phyloP scores from a whole-genome alignment of 306 rosid genomes.

The Argentina anserina region DNA sequence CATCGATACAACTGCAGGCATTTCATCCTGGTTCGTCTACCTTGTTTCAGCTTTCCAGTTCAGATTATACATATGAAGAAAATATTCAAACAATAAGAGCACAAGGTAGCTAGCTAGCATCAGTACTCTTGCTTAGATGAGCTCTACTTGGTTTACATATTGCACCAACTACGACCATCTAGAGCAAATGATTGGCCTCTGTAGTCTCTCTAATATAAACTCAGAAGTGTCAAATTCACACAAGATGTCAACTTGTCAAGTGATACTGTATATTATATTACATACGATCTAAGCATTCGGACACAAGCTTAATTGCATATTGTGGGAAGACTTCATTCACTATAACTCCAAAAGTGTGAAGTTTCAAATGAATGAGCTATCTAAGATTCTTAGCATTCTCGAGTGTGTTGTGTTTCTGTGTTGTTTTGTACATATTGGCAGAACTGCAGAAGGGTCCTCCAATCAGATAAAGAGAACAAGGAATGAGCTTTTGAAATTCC shows the following conservation, averaged over 20 bases:
- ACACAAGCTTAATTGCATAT: neutral
- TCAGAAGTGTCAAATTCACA: neutral
- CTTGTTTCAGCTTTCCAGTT: neutral
- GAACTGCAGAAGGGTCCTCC: neutral
- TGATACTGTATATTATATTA: too few relatives aligned
- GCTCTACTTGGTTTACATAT: too few relatives aligned
- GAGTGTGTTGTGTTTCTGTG: neutral
- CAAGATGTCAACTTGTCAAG: neutral
- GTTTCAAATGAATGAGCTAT: neutral
- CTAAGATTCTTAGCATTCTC: neutral
- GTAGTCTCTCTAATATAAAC: too few relatives aligned
- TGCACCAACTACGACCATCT: too few relatives aligned
- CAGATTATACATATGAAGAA: neutral
- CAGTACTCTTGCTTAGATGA: too few relatives aligned
- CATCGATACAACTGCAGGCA: neutral
- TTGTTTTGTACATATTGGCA: neutral
- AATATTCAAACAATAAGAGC: too few relatives aligned
- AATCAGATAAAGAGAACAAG: neutral
- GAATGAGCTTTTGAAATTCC: neutral
- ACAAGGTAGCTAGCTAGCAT: too few relatives aligned
- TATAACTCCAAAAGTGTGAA: neutral
- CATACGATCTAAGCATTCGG: neutral
- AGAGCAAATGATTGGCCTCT: too few relatives aligned
- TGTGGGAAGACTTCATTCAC: neutral
- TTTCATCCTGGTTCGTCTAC: neutral